A percentile compares a stretch with the other conserved stretches of the same genome.
Conservation (phyloP, 768 basidiomycete species). For the Mycena vulgaris region DNA sequence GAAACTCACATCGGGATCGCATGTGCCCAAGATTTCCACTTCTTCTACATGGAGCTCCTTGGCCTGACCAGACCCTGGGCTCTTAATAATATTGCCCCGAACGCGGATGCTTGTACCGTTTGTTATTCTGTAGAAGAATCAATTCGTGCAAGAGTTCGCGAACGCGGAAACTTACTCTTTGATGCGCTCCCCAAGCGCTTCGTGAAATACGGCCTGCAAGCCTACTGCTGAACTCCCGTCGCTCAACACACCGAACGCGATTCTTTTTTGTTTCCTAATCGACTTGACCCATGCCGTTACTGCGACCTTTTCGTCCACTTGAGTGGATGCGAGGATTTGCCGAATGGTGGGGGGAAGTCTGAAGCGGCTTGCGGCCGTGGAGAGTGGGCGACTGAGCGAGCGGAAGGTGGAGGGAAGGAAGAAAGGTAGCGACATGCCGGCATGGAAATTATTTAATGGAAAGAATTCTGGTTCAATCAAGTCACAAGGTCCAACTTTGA, state of each 20-base stretch:
- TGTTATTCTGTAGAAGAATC: slow-evolving; percentile 50
- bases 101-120: slow-evolving; percentile 60
- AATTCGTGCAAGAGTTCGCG: neutral
- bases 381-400: slow-evolving; percentile 13
- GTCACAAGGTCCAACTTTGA: neutral
- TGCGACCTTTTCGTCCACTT: slow-evolving; percentile 44
- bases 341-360: slow-evolving; percentile 41
- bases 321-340: slow-evolving; percentile 34
- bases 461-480: neutral
- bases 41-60: slow-evolving; percentile 65
- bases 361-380: slow-evolving; percentile 33
- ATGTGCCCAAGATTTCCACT: slow-evolving; percentile 61
- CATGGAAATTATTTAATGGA: neutral
- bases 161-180: slow-evolving; percentile 46
- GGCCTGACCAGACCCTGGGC: slow-evolving; percentile 62
- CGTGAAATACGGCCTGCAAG: slow-evolving; percentile 83
- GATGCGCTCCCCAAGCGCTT: slow-evolving; percentile 53
- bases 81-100: slow-evolving; percentile 60
- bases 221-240: slow-evolving; percentile 84
- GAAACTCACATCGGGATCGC: slow-evolving; percentile 60
- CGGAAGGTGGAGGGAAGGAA: neutral
- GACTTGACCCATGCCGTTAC: slow-evolving; percentile 92
- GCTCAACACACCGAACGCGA: slow-evolving; percentile 87
- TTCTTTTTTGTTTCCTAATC: slow-evolving; percentile 87
- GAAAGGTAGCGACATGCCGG: neutral